These are phyloP conservation scores for Cucurbita ficifolia DNA, from an alignment of 306 rosid species.

Conservation along the genomic window DNA sequence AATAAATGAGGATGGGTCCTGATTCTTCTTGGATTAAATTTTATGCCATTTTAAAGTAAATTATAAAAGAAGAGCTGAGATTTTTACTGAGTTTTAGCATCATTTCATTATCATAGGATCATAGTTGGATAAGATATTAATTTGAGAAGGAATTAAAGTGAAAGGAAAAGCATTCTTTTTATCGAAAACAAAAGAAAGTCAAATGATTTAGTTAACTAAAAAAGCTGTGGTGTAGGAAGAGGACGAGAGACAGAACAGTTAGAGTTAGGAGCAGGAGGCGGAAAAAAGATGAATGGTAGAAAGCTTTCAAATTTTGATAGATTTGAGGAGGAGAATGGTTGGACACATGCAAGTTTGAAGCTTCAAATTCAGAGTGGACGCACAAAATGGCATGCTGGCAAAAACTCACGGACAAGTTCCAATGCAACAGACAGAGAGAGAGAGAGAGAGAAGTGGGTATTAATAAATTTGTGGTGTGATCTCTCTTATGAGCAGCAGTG, in stretches of 20 bases:
- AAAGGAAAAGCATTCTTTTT: not conserved
- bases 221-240: not conserved
- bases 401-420: constrained; percentile 6
- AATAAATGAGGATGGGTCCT: not conserved
- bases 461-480: constrained; percentile 6
- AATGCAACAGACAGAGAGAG: not conserved
- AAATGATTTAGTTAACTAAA: not conserved
- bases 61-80: too few relatives aligned
- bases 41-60: not conserved
- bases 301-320: not conserved
- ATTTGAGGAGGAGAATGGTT: constrained; percentile 6
- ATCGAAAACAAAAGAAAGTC: not conserved
- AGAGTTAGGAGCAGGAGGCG: not conserved
- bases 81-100: too few relatives aligned
- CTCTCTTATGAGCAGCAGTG: not conserved
- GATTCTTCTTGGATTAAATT: not conserved
- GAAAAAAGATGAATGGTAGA: not conserved
- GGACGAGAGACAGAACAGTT: not conserved
- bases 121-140: not conserved
- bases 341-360: not conserved
- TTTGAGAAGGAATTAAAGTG: not conserved
- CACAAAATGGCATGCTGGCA: constrained; percentile 6
- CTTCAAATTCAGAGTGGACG: not conserved
- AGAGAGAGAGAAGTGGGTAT: not conserved
- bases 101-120: not conserved